These are phyloP conservation scores for Clarireedia homoeocarpa DNA, from an alignment of 2,329 filamentous ascomycete genomes.

Conservation along the genomic window DNA sequence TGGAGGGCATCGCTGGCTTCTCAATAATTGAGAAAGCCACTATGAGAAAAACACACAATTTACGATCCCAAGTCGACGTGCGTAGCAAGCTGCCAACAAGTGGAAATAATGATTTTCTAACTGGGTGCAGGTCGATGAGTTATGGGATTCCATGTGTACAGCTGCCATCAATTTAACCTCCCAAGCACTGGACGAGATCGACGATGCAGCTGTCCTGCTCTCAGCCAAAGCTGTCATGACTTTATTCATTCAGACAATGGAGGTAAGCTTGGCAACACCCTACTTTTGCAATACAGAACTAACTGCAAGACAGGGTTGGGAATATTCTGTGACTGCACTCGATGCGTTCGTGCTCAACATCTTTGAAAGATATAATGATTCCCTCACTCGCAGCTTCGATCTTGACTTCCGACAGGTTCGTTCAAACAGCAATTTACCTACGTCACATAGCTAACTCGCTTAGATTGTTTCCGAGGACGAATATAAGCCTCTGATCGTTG, in stretches of 20 bases:
- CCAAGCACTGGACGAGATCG: constrained; percentile 69
- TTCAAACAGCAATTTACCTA: background rate
- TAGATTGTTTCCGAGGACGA: constrained; percentile 82
- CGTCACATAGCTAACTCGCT: constrained; percentile 10
- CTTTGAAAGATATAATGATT: constrained; percentile 88
- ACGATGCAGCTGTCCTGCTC: constrained; percentile 81
- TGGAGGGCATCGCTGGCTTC: constrained; percentile 93
- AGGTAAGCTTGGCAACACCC: constrained; percentile 45
- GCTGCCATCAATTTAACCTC: constrained; percentile 75
- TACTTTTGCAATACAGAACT: background rate
- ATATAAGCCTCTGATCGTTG: constrained; percentile 99
- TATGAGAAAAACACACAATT: constrained; percentile 74
- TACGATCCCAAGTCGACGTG: constrained; percentile 77
- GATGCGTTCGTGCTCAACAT: constrained; percentile 74
- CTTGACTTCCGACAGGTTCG: constrained; percentile 86
- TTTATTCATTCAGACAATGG: constrained; percentile 97
- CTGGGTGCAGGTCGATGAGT: constrained; percentile 70
- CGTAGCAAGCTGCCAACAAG: constrained; percentile 24
- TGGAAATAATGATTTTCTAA: constrained; percentile 11
- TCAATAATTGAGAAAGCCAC: constrained; percentile 94
- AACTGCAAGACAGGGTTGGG: constrained; percentile 61
- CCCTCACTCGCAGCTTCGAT: constrained; percentile 85
- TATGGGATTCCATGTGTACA: constrained; percentile 98
- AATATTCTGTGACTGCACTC: constrained; percentile 73
- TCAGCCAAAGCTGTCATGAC: constrained; percentile 92